Evolutionary conservation across 225 moss, liverwort and hornwort genomes (phyloP), one percentile per base, ranked within the genome.

Genomic region (Neckera pumila): DNA sequence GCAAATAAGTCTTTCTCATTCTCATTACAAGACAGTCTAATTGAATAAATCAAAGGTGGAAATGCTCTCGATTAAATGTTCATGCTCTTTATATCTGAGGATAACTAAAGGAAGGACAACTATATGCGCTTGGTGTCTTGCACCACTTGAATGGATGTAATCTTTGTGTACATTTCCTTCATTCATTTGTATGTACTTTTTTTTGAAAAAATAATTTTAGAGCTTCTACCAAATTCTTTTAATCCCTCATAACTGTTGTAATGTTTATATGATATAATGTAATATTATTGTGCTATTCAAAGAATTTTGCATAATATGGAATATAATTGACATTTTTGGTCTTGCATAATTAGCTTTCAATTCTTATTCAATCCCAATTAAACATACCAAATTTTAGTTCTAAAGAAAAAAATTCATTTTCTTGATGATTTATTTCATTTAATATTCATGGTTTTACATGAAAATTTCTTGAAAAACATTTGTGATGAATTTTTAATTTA

Each of bases 51-150:
- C 23, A 23, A 69, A 23, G 23, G 40, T 69, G 7, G 13, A 4
- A 69, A 40, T 40, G 65, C 15, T 36, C 7, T 36, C 7, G 7
- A 67, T 67, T n/a, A 6, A 21, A 67, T 21, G 12, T 3, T 4
- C 8, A 67, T 20, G 21, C 1, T 4, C 2, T 67, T 67, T 6
- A n/a, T 20, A 6, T n/a, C 7, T n/a, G 0, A 67, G 2, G 12
- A 11, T n/a, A n/a, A n/a, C 12, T 21, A 67, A 21, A 67, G 12
- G 11, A n/a, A 0, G n/a, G n/a, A 67, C n/a, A 21, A 0, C 11
- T 67, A 22, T 12, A 22, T 69, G 23, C 1, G 2, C 36, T 6
- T 36, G 0, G 6, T 66, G 66, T 10, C 26, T 10, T 19, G 14
- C 19, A 36, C 23, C 7, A 14, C 12, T 69, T 23, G 22, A 38